Evolutionary conservation across 1,284 basidiomycete genomes (phyloP).

Genomic region (Schizophyllum amplum): DNA sequence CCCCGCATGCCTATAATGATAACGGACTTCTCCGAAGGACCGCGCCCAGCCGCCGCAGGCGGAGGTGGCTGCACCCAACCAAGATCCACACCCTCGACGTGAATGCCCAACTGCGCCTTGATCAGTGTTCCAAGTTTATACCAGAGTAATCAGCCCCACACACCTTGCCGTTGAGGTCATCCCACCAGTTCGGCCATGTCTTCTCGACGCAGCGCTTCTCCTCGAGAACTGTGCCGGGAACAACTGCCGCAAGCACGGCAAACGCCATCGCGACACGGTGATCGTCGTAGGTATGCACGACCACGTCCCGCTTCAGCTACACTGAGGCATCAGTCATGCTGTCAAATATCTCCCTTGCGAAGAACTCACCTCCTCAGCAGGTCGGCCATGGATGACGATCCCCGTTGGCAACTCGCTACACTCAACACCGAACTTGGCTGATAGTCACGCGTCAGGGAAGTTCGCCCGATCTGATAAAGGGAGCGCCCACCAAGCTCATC

Average conservation of each 20-base stretch:
- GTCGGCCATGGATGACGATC: conserved; percentile 81
- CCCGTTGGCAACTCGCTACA: conserved; percentile 93
- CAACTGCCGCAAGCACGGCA: conserved; percentile 75
- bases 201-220: conserved; percentile 99
- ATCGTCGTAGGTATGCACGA: conserved; percentile 95
- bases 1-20: conserved; percentile 96
- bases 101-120: conserved; percentile 72
- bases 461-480: neutral
- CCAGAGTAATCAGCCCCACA: conserved; percentile 10
- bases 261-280: conserved; percentile 99
- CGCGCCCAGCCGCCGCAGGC: conserved; percentile 29
- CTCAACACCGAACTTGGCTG: conserved; percentile 92
- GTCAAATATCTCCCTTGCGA: no score
- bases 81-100: conserved; percentile 80
- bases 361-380: conserved; percentile 32
- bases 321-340: no score
- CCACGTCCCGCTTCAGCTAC: conserved; percentile 56
- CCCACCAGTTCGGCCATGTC: conserved; percentile 99
- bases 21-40: conserved; percentile 52
- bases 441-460: conserved; percentile 1
- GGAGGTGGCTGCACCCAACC: conserved; percentile 37
- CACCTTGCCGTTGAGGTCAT: conserved; percentile 91
- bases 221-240: conserved; percentile 77
- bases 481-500: conserved; percentile 74
- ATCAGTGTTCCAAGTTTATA: neutral